These are phyloP conservation scores for Anthoceros angustus DNA, from an alignment of 225 moss, liverwort and hornwort species.

Conservation along the genomic window DNA sequence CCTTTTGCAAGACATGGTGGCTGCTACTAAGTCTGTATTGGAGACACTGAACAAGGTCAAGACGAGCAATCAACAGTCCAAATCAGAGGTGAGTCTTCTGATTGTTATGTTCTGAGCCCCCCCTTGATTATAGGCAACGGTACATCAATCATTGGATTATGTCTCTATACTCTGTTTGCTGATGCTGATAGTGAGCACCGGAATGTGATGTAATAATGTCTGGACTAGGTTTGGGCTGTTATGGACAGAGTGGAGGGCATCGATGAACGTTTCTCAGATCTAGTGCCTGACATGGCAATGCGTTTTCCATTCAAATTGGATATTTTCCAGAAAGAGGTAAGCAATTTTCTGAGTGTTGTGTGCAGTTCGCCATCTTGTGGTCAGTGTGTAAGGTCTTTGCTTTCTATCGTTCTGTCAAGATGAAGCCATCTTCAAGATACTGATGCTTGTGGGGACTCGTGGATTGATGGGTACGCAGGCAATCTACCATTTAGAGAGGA, in stretches of 20 bases:
- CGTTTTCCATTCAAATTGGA: constrained; percentile 86
- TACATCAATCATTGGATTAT: not conserved
- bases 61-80: not conserved
- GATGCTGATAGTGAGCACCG: not conserved
- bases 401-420: not conserved
- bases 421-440: not conserved
- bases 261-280: constrained; percentile 52
- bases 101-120: not conserved
- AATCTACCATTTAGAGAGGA: constrained; percentile 94
- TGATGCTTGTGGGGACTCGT: not conserved
- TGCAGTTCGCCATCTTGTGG: not conserved
- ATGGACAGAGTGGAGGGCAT: constrained; percentile 77
- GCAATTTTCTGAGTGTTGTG: not conserved
- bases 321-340: constrained; percentile 87
- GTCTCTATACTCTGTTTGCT: not conserved
- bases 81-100: not conserved
- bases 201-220: constrained; percentile 1
- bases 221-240: constrained; percentile 70
- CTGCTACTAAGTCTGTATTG: not conserved
- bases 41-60: not conserved
- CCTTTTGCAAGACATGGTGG: not conserved
- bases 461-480: constrained; percentile 28
- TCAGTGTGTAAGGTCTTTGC: not conserved
- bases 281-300: constrained; percentile 91
- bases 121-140: not conserved